A percentile compares a stretch with the other conserved stretches of the same genome.
Evolutionary conservation across 345 rosid genomes (phyloP).

Genomic region (Alliaria petiolata): DNA sequence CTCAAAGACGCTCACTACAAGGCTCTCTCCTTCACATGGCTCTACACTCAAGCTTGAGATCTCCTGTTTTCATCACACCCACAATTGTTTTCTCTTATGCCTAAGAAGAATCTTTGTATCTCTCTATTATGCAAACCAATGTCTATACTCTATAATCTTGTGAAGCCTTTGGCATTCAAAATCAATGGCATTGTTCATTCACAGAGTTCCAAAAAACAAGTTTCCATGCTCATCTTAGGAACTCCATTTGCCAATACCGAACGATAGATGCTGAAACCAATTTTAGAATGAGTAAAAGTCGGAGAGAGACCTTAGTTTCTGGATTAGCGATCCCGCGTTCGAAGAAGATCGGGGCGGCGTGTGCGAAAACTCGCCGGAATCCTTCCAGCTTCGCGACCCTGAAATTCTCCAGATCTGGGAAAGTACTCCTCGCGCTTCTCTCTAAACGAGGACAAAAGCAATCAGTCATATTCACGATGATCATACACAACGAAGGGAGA

Average conservation of each 20-base stretch:
- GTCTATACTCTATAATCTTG: no score
- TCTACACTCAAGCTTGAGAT: conserved; percentile 87
- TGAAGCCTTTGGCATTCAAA: no score
- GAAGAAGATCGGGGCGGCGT: conserved; percentile 85
- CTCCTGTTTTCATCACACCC: conserved; percentile 52
- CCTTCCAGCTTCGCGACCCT: conserved; percentile 71
- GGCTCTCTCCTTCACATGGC: conserved; percentile 66
- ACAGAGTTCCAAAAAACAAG: neutral
- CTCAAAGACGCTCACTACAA: conserved; percentile 79
- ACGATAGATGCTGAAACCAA: neutral
- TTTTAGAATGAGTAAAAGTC: neutral
- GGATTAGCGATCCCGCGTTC: conserved; percentile 90
- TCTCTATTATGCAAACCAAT: no score
- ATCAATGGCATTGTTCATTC: neutral
- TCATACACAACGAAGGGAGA: neutral
- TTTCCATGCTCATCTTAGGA: neutral
- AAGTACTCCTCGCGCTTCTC: conserved; percentile 84
- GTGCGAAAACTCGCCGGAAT: conserved; percentile 84
- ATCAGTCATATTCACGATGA: neutral
- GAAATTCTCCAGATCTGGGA: conserved; percentile 73
- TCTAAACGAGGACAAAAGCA: conserved; percentile 34
- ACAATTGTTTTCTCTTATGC: neutral
- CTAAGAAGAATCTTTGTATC: no score
- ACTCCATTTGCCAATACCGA: no score
- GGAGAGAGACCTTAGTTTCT: conserved; percentile 61